A percentile compares a stretch with the other conserved stretches of the same genome.
Evolutionary conservation across 2,329 filamentous ascomycete genomes (phyloP).

Genomic region (Hypomyces perniciosus): DNA sequence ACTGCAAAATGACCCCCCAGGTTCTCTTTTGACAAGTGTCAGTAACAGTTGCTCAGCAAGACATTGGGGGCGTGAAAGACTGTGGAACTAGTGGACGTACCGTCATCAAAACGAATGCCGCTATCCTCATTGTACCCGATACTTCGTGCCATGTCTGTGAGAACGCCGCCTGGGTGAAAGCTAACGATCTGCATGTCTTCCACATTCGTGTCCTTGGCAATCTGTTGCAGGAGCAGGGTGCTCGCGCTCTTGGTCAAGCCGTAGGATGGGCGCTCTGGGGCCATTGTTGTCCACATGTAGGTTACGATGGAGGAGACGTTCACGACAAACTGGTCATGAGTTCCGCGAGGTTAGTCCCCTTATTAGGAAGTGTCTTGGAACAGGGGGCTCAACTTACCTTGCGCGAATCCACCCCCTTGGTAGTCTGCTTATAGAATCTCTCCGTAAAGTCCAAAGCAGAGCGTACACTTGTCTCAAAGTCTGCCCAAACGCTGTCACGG

Average conservation of each 20-base stretch:
- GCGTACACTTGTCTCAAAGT: slow-evolving; percentile 16
- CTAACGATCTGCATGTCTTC: slow-evolving; percentile 23
- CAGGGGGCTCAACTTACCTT: slow-evolving; percentile 6
- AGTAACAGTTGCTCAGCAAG: background rate
- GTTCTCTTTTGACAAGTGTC: background rate
- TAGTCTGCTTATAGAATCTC: slow-evolving; percentile 15
- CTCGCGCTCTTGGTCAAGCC: slow-evolving; percentile 33
- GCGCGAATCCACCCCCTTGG: background rate
- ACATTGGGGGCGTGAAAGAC: background rate
- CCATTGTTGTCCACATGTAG: slow-evolving; percentile 14
- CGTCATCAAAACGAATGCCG: slow-evolving; percentile 5
- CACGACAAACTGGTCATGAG: slow-evolving; percentile 3
- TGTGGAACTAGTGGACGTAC: background rate
- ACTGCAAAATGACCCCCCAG: slow-evolving; percentile 27
- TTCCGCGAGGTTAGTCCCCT: slow-evolving; percentile 1
- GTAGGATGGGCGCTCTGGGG: slow-evolving; percentile 23
- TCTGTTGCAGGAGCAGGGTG: slow-evolving; percentile 30
- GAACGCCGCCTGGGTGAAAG: slow-evolving; percentile 19
- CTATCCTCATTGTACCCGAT: slow-evolving; percentile 17
- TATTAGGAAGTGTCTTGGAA: background rate
- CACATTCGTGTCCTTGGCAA: slow-evolving; percentile 29
- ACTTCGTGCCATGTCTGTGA: slow-evolving; percentile 22
- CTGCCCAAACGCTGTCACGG: slow-evolving; percentile 9
- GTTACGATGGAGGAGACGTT: slow-evolving; percentile 14
- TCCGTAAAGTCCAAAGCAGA: slow-evolving; percentile 14